phyloP scores from a whole-genome alignment of 345 rosid genomes.

The Moringa oleifera region DNA sequence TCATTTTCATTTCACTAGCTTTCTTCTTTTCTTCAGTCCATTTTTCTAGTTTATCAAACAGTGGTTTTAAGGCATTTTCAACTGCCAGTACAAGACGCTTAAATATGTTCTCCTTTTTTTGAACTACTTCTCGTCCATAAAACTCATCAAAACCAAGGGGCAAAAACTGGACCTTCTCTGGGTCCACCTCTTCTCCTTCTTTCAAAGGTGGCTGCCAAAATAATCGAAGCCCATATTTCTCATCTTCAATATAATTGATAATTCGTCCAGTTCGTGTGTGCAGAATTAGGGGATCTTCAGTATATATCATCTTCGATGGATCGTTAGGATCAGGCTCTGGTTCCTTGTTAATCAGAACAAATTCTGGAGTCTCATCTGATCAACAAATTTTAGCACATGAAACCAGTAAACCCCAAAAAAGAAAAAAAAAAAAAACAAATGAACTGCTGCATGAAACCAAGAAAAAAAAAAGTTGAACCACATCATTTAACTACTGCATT shows the following conservation, averaged over 20 bases:
- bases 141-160: slow-evolving; percentile 93
- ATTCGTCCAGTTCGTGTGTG: slow-evolving; percentile 78
- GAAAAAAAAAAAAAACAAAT: background rate
- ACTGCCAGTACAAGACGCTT: slow-evolving; percentile 36
- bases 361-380: slow-evolving; percentile 78
- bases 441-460: background rate
- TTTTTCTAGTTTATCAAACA: slow-evolving; percentile 53
- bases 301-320: slow-evolving; percentile 59
- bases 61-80: slow-evolving; percentile 49
- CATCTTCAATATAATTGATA: slow-evolving; percentile 81
- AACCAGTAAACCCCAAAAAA: background rate
- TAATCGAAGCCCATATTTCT: slow-evolving; percentile 69
- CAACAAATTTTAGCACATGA: slow-evolving; percentile 19
- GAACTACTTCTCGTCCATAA: slow-evolving; percentile 51
- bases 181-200: slow-evolving; percentile 72
- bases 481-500: too few species aligned
- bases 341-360: slow-evolving; percentile 68
- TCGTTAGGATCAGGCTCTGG: slow-evolving; percentile 88
- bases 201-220: slow-evolving; percentile 85
- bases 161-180: slow-evolving; percentile 56
- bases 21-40: slow-evolving; percentile 78
- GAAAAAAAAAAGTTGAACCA: too few species aligned
- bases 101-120: slow-evolving; percentile 38
- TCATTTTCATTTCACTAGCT: slow-evolving; percentile 47
- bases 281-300: slow-evolving; percentile 76